Conservation (phyloP, 2,329 filamentous ascomycete genomes). For the Penicillium sp. region DNA sequence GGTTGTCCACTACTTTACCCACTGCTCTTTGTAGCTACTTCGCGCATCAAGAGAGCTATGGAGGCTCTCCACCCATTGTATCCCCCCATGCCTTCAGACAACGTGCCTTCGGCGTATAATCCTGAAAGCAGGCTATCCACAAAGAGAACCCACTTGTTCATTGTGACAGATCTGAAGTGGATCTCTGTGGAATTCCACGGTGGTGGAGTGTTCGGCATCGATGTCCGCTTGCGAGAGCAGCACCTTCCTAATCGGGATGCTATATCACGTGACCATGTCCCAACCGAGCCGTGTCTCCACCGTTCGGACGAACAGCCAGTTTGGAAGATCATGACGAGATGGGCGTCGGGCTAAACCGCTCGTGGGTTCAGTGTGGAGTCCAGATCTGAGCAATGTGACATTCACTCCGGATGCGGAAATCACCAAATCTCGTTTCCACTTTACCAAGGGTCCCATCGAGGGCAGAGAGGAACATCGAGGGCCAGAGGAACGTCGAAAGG, state of each 20-base stretch:
- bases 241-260: slow-evolving; percentile 14
- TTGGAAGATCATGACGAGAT: not conserved
- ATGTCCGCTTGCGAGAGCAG: slow-evolving; percentile 14
- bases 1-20: too few relatives aligned
- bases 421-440: slow-evolving; percentile 3
- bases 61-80: slow-evolving; percentile 1
- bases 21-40: not conserved
- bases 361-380: not conserved
- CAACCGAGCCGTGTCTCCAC: not conserved
- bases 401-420: slow-evolving; percentile 26
- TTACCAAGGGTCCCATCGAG: slow-evolving; percentile 12
- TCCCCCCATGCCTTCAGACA: not conserved
- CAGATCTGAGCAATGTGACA: slow-evolving; percentile 16
- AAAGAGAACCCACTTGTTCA: not conserved
- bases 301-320: not conserved
- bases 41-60: not conserved
- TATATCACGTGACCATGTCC: slow-evolving; percentile 7
- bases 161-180: not conserved
- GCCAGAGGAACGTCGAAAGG: slow-evolving; percentile 15
- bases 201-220: slow-evolving; percentile 2
- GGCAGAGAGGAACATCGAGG: slow-evolving; percentile 13
- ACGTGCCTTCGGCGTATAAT: not conserved
- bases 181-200: slow-evolving; percentile 8
- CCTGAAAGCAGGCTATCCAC: not conserved
- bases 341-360: not conserved